Base-by-base conservation (phyloP, 805 yeast genomes). In the Kazachstania taianensis region DNA sequence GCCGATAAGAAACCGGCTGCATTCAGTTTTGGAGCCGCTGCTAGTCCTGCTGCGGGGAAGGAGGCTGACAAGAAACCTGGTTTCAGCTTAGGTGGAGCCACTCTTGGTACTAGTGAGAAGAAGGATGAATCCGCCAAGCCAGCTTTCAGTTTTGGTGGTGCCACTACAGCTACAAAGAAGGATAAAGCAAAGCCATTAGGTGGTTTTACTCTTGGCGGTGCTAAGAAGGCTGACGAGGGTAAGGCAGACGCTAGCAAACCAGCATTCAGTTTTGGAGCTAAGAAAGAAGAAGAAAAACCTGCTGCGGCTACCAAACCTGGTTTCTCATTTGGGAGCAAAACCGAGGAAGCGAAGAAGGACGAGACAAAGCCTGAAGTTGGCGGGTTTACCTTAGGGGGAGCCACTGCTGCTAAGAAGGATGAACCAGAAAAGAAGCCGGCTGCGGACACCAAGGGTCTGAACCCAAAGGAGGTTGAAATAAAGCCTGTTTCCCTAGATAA, bases 401-500 rank as follows among this genome's bases (percentile, higher is more conserved):
- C 36, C 17, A 30, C 26, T 13, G 18, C 23, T 8, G 18, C 20
- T 14, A 20, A 27, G 32, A 32, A 32, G 20, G 25, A 19, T 13
- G 28, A 23, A 20, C 7, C 19, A 5, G 13, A 29, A 15, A 19
- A 19, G 8, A 19, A 25, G 18, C 17, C 31, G n/a, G 28, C 23
- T 4, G 27, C 20, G 12, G 14, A 30, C 10, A 25, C 28, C 14
- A 28, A 34, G 14, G 17, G 32, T 7, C 28, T 45, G n/a, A 45
- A 45, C 13, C 32, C 76, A 2, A 75, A 79, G 36, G 66, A 71
- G 26, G 69, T 76, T 20, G 74, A 73, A 41, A 78, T 85, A 4
- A 69, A 76, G 39, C 81, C 81, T 22, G 70, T 85, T 3, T 75
- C 94, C 4, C 70, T 92, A 25, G 86, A 83, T 49, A 92, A 92